These are phyloP conservation scores for Penicillium italicum DNA, from an alignment of 2,329 filamentous ascomycete genomes.

Conservation along the genomic window DNA sequence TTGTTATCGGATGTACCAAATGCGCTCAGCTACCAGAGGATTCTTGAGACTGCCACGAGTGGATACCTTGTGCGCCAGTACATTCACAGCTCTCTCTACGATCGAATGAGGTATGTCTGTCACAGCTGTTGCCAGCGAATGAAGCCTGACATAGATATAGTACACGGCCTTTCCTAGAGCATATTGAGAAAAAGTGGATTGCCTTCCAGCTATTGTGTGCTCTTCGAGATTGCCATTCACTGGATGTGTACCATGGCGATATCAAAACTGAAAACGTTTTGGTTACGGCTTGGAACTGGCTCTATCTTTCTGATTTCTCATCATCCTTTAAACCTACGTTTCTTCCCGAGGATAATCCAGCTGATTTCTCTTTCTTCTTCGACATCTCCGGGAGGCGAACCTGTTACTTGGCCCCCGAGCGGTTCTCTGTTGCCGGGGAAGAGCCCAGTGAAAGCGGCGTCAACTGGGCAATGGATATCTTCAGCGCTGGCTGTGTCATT, in stretches of 20 bases:
- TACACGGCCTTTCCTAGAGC: constrained; percentile 91
- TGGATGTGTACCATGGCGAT: constrained; percentile 90
- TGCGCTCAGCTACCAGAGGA: constrained; percentile 81
- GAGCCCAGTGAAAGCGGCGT: constrained; percentile 61
- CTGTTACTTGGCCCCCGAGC: constrained; percentile 91
- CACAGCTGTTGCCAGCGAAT: neutral
- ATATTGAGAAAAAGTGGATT: constrained; percentile 98
- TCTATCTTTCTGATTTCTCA: constrained; percentile 96
- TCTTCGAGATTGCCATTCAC: constrained; percentile 82
- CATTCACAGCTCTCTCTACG: constrained; percentile 94
- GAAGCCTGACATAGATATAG: constrained; percentile 49
- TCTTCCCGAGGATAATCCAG: constrained; percentile 92
- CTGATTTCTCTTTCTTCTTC: constrained; percentile 97
- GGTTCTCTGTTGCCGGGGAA: constrained; percentile 72
- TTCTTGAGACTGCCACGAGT: constrained; percentile 86
- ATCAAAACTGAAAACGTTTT: constrained; percentile 98
- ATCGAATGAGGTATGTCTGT: constrained; percentile 64
- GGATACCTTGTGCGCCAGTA: constrained; percentile 93
- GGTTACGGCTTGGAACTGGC: constrained; percentile 99
- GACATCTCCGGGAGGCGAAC: constrained; percentile 87
- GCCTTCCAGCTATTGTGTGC: constrained; percentile 93
- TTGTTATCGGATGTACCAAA: constrained; percentile 81
- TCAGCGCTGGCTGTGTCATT: constrained; percentile 94
- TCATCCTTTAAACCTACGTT: constrained; percentile 92
- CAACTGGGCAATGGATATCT: constrained; percentile 97